Base-by-base conservation (phyloP, 345 rosid genomes). In the Eucalyptus tenuipes region DNA sequence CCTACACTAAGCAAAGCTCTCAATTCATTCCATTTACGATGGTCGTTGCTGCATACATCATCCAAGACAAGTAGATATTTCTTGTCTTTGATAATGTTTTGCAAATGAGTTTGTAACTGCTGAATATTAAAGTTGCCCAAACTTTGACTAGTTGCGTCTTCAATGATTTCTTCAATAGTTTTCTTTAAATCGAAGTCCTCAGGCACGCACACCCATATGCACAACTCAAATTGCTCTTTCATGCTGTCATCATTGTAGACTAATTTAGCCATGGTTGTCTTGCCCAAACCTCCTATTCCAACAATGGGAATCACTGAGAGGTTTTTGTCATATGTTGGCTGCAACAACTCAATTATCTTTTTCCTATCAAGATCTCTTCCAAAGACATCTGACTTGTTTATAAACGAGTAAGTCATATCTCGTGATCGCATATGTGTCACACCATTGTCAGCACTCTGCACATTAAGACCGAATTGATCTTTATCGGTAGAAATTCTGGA, bases 381-480 rank as follows among this genome's bases (percentile, higher is more conserved):
- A 0, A 66, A 31, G 42, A 66, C 79, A 31, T 66, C 24, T 9
- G 0, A 15, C 42, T 31, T 8, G 22, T 31, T 66, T 66, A 66
- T 2, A 0, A 66, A 31, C 0, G 12, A 66, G 79, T 16, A 16
- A 66, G 79, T 66, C 79, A 66, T 31, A 10, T 31, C 22, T 31
- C 42, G 2, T 16, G 79, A 66, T 31, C 1, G 24, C 2, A 0
- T 66, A 31, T 16, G 42, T 14, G 42, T 0, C 42, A 8, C 42
- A 31, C 40, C 24, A 31, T 15, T 33, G 79, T 31, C 79, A 4
- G 13, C 24, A 9, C 81, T 71, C 81, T 0, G 25, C 25, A 17
- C 45, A 71, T 33, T 33, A 71, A 71, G 45, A 33, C 1, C 4
- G 0, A 71, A 71, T 33, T 33, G 81, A 9, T 71, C 81, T 71